Evolutionary conservation across 345 rosid genomes (phyloP).

Genomic region (Fremontodendron californicum): DNA sequence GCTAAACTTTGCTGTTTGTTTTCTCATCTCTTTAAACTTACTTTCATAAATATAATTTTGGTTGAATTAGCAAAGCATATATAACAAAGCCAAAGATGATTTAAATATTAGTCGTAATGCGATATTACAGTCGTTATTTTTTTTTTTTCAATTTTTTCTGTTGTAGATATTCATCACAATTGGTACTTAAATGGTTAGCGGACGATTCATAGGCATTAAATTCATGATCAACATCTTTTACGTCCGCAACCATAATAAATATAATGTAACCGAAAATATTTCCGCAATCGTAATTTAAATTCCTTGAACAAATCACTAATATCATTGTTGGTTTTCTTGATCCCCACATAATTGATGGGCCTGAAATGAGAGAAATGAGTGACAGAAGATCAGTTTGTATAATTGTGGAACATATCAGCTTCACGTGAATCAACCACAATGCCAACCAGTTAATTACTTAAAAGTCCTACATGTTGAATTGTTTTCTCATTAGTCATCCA

Average conservation of each 20-base stretch:
- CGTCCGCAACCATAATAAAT: no score
- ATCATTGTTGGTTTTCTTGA: neutral
- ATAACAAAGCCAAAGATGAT: no score
- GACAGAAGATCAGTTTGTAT: neutral
- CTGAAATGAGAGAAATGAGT: neutral
- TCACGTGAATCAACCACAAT: neutral
- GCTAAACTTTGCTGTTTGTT: slow-evolving; percentile 10
- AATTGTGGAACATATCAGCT: neutral
- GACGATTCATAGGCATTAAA: no score
- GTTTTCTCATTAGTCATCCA: neutral
- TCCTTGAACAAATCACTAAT: no score
- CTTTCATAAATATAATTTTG: slow-evolving; percentile 14
- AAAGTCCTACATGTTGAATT: neutral
- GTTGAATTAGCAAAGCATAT: neutral
- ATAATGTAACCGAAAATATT: no score
- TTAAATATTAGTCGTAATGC: no score
- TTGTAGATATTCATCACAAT: no score
- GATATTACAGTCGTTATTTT: no score
- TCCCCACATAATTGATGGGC: neutral
- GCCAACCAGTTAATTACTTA: neutral
- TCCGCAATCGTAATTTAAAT: no score
- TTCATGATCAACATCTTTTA: no score
- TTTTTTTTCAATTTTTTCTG: no score
- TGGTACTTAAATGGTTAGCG: no score
- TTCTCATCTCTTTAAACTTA: slow-evolving; percentile 16